Conservation (phyloP, 208 protist species). For the Entamoeba moshkovskii region DNA sequence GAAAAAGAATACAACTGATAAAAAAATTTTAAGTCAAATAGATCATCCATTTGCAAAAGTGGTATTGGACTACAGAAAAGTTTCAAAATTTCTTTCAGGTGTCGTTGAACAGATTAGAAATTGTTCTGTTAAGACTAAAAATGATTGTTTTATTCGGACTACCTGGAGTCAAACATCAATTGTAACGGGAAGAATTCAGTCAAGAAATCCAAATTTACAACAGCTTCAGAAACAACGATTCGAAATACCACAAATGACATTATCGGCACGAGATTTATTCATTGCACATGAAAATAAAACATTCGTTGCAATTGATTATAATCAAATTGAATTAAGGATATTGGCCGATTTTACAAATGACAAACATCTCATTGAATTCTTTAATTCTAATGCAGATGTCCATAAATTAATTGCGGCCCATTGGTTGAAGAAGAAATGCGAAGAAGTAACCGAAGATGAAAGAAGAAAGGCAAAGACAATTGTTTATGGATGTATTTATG, state of each 20-base stretch:
- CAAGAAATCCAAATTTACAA: not conserved
- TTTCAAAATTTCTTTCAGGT: not conserved
- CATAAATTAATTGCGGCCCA: not conserved
- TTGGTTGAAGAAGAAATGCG: not conserved
- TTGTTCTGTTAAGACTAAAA: not conserved
- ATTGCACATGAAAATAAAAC: not conserved
- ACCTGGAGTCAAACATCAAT: not conserved
- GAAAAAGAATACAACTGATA: not conserved
- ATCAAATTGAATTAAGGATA: slow-evolving; percentile 10
- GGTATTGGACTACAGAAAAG: not conserved
- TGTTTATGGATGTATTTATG: slow-evolving; percentile 1
- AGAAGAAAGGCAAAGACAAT: not conserved
- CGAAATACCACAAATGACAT: not conserved
- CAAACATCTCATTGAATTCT: not conserved
- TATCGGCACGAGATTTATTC: not conserved
- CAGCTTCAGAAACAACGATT: not conserved
- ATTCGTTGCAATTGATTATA: not conserved
- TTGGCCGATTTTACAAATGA: not conserved
- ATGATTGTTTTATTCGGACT: not conserved
- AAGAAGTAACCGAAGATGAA: not conserved
- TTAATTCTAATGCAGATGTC: not conserved
- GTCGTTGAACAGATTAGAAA: not conserved
- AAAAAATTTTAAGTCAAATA: not conserved
- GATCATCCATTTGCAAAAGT: not conserved
- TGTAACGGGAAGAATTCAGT: not conserved